phyloP scores from a whole-genome alignment of 371 early-diverging fungal species.

The Rhizopus microsporus region DNA sequence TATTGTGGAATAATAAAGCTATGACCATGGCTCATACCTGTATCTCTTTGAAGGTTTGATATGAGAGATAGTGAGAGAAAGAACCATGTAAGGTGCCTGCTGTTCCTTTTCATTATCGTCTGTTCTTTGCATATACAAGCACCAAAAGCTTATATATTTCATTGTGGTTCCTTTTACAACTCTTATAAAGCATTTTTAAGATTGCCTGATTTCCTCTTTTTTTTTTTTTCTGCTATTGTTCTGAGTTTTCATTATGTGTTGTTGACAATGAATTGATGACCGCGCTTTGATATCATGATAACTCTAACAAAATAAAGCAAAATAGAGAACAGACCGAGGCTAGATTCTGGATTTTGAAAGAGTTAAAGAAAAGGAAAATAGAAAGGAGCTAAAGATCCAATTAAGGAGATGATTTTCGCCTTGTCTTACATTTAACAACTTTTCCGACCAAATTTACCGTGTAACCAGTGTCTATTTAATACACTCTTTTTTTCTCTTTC shows the following conservation, averaged over 20 bases:
- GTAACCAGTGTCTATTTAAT: background rate
- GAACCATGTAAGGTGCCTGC: too few relatives aligned
- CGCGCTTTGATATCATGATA: background rate
- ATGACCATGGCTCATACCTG: too few relatives aligned
- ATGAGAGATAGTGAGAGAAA: too few relatives aligned
- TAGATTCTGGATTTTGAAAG: too few relatives aligned
- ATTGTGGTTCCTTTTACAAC: background rate
- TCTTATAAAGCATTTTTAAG: background rate
- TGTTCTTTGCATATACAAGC: background rate
- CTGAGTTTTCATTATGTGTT: background rate
- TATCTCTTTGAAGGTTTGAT: too few relatives aligned
- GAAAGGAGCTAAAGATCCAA: conserved; percentile 2
- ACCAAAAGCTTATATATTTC: background rate
- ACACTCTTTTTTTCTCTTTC: conserved; percentile 2
- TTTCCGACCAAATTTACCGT: too few relatives aligned
- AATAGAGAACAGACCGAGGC: background rate
- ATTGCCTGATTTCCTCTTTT: background rate
- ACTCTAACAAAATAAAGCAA: conserved; percentile 4
- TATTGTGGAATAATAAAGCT: too few relatives aligned
- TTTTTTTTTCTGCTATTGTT: background rate
- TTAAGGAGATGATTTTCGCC: conserved; percentile 6
- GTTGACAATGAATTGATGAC: background rate
- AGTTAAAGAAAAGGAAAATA: background rate
- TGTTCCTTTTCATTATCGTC: too few relatives aligned
- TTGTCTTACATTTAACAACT: background rate